Evolutionary conservation across 805 yeast genomes (phyloP), one percentile per base, ranked within the genome.

Genomic region (Komagataella pastoris): DNA sequence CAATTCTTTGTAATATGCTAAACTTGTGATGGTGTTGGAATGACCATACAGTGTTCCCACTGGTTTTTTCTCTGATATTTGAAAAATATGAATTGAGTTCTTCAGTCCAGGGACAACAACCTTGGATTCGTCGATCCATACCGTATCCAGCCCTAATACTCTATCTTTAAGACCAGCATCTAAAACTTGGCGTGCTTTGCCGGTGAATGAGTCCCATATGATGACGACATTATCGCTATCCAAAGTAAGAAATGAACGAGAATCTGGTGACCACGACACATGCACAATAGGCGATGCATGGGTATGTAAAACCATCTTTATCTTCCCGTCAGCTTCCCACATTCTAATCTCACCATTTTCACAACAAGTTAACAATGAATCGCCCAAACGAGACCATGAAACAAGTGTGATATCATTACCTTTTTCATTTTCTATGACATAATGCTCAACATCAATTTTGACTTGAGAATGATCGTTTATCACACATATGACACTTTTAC

Each of bases 241-340:
- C 12, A 79, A 65, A 0, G 89, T 75, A 17, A 86, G 60, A 6
- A 87, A 61, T 59, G 73, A 73, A 7, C 73, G 68, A 2, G 83
- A 80, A 7, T 67, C 63, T 17, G 66, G 62, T 53, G 78, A 82
- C 95, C 95, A 88, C 51, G 69, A 63, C 3, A 85, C 65, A 1
- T 72, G 61, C 7, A 80, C 58, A 0, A 88, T 72, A 0, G 90
- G 78, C 2, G 77, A 63, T 47, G 71, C 69, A 57, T 81, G 86
- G 44, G 75, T 61, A 23, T 73, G 70, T 57, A 81, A 64, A 1
- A 77, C 75, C 50, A 80, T 82, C 53, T 77, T 70, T 44, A 88
- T 68, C 30, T 75, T 73, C 0, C 96, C 95, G 48, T 79, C 83
- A 0, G 77, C 71, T 8, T 81, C 75, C 95, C 96, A 89, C n/a